Base-by-base conservation (phyloP, 371 early-diverging fungal species). In the Parasitella parasitica region DNA sequence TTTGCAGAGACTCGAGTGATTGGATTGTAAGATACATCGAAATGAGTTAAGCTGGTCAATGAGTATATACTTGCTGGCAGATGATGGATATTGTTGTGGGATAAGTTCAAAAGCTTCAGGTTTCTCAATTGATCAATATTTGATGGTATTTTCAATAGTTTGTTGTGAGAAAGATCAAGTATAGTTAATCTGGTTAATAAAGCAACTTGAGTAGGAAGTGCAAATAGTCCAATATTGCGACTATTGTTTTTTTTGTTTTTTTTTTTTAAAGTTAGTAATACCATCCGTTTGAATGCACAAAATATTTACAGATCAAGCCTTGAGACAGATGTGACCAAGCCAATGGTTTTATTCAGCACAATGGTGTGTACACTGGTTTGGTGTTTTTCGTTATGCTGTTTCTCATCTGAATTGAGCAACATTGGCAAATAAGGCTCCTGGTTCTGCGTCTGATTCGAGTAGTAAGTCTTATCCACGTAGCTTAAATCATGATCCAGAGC, bases 1-100 rank as follows among this genome's bases (percentile, higher is more conserved):
- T 54, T 59, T 15, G 61, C 56, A 16, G 69, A 66, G 2, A 88
- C 64, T 16, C 68, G 72, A 16, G 71, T 79, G 30, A 91, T 62
- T 16, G 73, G 69, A 58, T 91, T 93, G 56, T 84, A 75, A 15
- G 79, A 75, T n/a, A 91, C n/a, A 36, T 78, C 67, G 11, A 78
- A 55, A 16, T 69, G 61, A 3, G 43, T 63, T n/a, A 81, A 61
- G 18, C 68, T 68, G 3, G 48, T 59, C 0, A 81, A 51, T 12
- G 30, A 28, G 6, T 39, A 59, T 1, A 70, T 38, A 12, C 46
- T 57, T 8, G 49, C 9, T 1, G 72, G 77, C 9, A 70, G 36
- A 24, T 52, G 57, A 15, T 49, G 38, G 1, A 75, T 43, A 7
- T 52, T 57, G 28, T 81, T 77, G 38, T 75, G 60, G 1, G 78